Conservation (phyloP, 2,329 filamentous ascomycete genomes). For the Neofusicoccum parvum region DNA sequence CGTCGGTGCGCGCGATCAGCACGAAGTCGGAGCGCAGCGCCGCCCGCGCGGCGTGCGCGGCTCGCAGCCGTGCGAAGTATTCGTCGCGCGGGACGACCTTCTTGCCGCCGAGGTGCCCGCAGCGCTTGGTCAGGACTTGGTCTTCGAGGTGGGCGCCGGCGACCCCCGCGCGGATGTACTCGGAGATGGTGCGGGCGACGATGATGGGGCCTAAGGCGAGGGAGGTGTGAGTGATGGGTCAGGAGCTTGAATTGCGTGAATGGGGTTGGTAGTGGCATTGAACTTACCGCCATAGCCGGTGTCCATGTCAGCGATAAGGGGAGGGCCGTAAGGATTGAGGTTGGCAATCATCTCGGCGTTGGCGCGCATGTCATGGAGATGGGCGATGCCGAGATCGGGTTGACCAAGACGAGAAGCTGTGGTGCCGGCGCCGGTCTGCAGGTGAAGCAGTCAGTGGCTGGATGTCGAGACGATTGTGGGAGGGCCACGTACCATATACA, state of each 20-base stretch:
- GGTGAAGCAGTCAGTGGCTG: not conserved
- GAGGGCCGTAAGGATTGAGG: slow-evolving; percentile 54
- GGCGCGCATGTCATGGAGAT: slow-evolving; percentile 63
- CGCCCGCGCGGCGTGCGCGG: slow-evolving; percentile 55
- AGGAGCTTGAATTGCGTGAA: slow-evolving; percentile 62
- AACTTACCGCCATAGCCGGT: not conserved
- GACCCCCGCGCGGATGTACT: slow-evolving; percentile 58
- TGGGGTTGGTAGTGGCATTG: slow-evolving; percentile 53
- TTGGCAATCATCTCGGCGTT: slow-evolving; percentile 67
- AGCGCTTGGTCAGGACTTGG: slow-evolving; percentile 66
- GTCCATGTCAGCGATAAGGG: slow-evolving; percentile 65
- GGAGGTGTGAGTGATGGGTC: slow-evolving; percentile 47
- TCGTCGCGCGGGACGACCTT: slow-evolving; percentile 56
- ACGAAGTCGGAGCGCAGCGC: slow-evolving; percentile 59
- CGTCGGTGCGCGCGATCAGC: slow-evolving; percentile 66
- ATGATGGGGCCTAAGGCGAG: slow-evolving; percentile 45
- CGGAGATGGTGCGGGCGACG: slow-evolving; percentile 46
- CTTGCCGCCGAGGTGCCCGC: slow-evolving; percentile 66
- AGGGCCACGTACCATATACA: slow-evolving; percentile 63
- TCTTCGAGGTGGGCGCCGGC: slow-evolving; percentile 66
- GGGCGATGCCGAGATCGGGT: slow-evolving; percentile 65
- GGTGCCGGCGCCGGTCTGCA: slow-evolving; percentile 64
- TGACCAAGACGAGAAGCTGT: slow-evolving; percentile 63
- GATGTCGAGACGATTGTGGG: not conserved
- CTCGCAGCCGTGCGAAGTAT: slow-evolving; percentile 60